Base-by-base conservation (phyloP, 1,139 yeast species). In the Yamadazyma oceani region DNA sequence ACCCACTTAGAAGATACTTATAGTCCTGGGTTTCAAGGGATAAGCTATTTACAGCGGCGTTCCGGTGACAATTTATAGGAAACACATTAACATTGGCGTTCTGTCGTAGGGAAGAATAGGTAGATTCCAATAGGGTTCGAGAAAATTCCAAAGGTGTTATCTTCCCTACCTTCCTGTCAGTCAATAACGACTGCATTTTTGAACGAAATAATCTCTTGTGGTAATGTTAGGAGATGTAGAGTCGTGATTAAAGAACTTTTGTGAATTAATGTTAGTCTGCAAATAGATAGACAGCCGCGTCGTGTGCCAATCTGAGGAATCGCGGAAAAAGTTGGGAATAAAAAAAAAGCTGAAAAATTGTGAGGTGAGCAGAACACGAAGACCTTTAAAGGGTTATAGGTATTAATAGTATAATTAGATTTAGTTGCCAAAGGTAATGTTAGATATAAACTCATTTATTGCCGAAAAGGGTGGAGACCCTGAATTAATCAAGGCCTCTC, bases 401-500 rank as follows among this genome's bases (percentile, higher is more conserved):
- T n/a, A n/a, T n/a, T n/a, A n/a, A n/a, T n/a, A n/a, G n/a, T n/a
- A n/a, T n/a, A n/a, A n/a, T n/a, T n/a, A n/a, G n/a, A n/a, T n/a
- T n/a, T n/a, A n/a, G n/a, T n/a, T n/a, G n/a, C n/a, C n/a, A n/a
- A n/a, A n/a, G n/a, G n/a, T 19, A 17, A 90, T 92, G 98, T 82
- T 92, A 68, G 97, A 90, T 63, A 87, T 92, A 50, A 75, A 83
- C 55, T 85, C 86, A 58, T 92, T 92, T 61, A 80, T 92, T 53
- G 95, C 82, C 53, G 98, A 92, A 61, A 89, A 88, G 67, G 98
- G 98, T 44, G 98, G 97, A 50, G 80, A 89, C 63, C 97, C 98
- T 31, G 94, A 89, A 51, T 71, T 73, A 45, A 88, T 92, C 58
- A 85, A 85, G 61, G 80, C 72, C 54, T 89, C 97, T 26, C 98